Base-by-base conservation (phyloP, 768 basidiomycete genomes). In the Antrodiella citrinella region DNA sequence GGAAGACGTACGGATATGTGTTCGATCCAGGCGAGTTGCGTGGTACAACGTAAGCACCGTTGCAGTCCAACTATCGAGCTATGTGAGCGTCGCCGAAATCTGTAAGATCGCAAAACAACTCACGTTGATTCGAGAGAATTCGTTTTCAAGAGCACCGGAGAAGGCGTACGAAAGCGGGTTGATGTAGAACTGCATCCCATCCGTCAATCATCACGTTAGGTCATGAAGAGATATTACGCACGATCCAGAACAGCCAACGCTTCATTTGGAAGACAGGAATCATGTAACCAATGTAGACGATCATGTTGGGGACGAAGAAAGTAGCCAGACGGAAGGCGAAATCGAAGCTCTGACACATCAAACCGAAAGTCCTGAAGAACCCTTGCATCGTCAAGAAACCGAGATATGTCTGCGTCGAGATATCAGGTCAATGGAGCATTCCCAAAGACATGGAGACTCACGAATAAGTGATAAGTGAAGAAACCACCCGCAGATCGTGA, bases 241-340 rank as follows among this genome's bases (percentile, higher is more conserved):
- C 82, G 24, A 91, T 82, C 90, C 90, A 92, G 70, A 88, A 89
- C 7, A 92, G 62, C 85, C 85, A 91, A 40, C 81, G 70, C 62
- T 88, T 85, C 84, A 88, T 86, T 53, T 75, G 70, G 54, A 72
- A 71, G 4, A 78, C 75, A 0, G 83, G 83, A 51, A 88, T 78
- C 47, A 81, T 75, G 60, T 85, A 85, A 3, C 86, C 86, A 18
- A 76, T 71, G 59, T 86, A 91, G 56, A 81, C 70, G 48, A 89
- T 69, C 60, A 91, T 79, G 62, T 84, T 84, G 3, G 88, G 83
- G 51, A 90, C 73, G 69, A 90, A 82, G 70, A 90, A 78, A 39
- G 72, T 77, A 25, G 74, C 77, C 23, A 79, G 70, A 51, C 71
- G 73, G 64, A 75, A 78, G 11, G 71, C 78, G 41, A 67, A 68